These are phyloP conservation scores for Alternaria panax DNA, from an alignment of 2,329 filamentous ascomycete species.

Conservation along the genomic window DNA sequence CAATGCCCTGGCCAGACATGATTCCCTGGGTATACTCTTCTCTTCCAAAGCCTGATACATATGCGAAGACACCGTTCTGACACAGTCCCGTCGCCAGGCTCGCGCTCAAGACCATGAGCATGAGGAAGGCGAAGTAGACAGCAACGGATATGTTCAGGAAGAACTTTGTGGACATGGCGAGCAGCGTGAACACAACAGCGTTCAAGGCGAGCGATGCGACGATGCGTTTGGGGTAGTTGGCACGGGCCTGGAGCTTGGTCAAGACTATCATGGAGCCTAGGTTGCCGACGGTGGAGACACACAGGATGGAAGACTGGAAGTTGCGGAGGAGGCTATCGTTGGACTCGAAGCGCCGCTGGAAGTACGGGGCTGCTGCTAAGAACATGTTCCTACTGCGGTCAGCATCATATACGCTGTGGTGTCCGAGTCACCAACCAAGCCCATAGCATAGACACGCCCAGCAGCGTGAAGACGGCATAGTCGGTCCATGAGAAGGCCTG, in stretches of 20 bases:
- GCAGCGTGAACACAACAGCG: slow-evolving; percentile 74
- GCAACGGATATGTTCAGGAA: slow-evolving; percentile 68
- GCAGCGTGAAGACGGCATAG: slow-evolving; percentile 82
- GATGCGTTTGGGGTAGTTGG: slow-evolving; percentile 89
- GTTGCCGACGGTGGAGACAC: slow-evolving; percentile 85
- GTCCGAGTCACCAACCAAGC: slow-evolving; percentile 72
- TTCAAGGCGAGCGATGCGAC: slow-evolving; percentile 78
- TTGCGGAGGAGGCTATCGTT: slow-evolving; percentile 76
- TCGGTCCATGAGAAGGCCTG: slow-evolving; percentile 79
- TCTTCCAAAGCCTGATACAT: slow-evolving; percentile 82
- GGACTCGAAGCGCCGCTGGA: slow-evolving; percentile 78
- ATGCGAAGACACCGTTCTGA: slow-evolving; percentile 95
- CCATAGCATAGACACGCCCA: slow-evolving; percentile 96
- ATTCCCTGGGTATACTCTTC: slow-evolving; percentile 94
- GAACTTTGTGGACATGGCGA: slow-evolving; percentile 79
- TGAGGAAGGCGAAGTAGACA: slow-evolving; percentile 80
- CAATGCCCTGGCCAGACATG: slow-evolving; percentile 92
- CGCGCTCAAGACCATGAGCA: slow-evolving; percentile 80
- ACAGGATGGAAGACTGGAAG: slow-evolving; percentile 89
- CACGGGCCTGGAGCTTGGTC: slow-evolving; percentile 78
- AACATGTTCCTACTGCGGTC: slow-evolving; percentile 85
- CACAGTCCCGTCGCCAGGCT: slow-evolving; percentile 83
- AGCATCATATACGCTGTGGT: slow-evolving; percentile 8
- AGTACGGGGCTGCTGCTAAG: slow-evolving; percentile 91
- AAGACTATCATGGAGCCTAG: slow-evolving; percentile 78